Conservation (phyloP, 2,329 filamentous ascomycete genomes). For the Aspergillus sp. region DNA sequence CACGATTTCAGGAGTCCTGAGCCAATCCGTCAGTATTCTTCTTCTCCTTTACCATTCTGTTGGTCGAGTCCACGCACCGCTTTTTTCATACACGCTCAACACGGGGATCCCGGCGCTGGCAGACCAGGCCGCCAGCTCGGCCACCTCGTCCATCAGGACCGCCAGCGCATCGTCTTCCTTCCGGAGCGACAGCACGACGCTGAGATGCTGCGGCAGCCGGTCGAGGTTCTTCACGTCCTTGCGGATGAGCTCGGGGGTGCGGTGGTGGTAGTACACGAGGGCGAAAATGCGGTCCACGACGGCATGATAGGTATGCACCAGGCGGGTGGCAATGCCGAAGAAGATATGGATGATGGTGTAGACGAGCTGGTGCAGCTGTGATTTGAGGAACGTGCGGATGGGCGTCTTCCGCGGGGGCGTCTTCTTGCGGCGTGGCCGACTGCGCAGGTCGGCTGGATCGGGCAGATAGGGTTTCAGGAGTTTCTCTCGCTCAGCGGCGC, state of each 20-base stretch:
- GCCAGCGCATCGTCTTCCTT: conserved; percentile 74
- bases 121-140: conserved; percentile 91
- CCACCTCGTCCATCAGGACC: conserved; percentile 81
- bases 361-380: conserved; percentile 43
- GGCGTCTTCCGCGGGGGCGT: conserved; percentile 33
- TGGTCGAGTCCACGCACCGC: conserved; percentile 58
- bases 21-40: conserved; percentile 3
- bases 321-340: conserved; percentile 84
- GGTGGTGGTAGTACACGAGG: conserved; percentile 91
- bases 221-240: conserved; percentile 75
- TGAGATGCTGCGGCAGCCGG: conserved; percentile 80
- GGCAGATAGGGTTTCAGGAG: conserved; percentile 55
- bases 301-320: conserved; percentile 76
- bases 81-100: conserved; percentile 89
- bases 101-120: conserved; percentile 82
- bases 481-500: conserved; percentile 49
- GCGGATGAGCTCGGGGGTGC: conserved; percentile 87
- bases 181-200: conserved; percentile 74
- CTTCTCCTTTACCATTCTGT: too few relatives aligned
- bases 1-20: conserved; percentile 84
- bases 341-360: conserved; percentile 62
- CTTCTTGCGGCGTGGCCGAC: conserved; percentile 24
- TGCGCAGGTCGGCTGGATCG: conserved; percentile 35
- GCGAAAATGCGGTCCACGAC: conserved; percentile 75
- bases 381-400: conserved; percentile 45